Base-by-base conservation (phyloP, 768 basidiomycete genomes). In the Xerocomellus chrysenteron region DNA sequence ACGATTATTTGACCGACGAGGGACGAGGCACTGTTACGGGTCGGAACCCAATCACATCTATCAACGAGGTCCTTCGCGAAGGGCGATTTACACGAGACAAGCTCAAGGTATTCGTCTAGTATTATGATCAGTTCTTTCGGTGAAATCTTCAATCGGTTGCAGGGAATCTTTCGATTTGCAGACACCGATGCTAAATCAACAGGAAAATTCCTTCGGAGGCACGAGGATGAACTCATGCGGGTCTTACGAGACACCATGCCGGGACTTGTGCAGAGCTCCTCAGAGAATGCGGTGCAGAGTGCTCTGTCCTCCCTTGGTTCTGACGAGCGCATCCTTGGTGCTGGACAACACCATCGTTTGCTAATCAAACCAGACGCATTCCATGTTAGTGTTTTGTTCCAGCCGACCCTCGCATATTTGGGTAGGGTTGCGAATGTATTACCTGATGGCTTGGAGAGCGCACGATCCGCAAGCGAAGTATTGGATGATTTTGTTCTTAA, bases 301-400 rank as follows among this genome's bases (percentile, higher is more conserved):
- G 80, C 86, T 24, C 62, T 88, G 26, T 80, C 81, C 24, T 82
- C 75, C 51, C 78, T 84, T 35, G 85, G 83, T 14, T 79, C 81
- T 17, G 92, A 94, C 51, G 92, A 94, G 61, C 86, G 87, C 24
- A 72, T 87, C 55, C 78, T 88, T 7, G 86, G 86, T 13, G 78
- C 78, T 5, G 88, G 87, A 44, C 87, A 92, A 43, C 87, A 88
- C 52, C 97, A 98, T 74, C 83, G 90, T 45, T 77, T 91, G 33
- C 80, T 98, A 21, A 87, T 98, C 54, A 84, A 84, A 46, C 90
- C 97, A 2, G 90, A 98, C 67, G 92, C 94, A 3, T 98, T 98
- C 75, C 93, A 96, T 73, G 92, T 98, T 52, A 90, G 86, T 48
- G 84, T 93, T 16, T 78, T 99, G n/a, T 98, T 98, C 71, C 91